Percentiles rank a stretch among this genome's conserved stretches.
These are phyloP conservation scores for Mycena olivaceomarginata DNA, from an alignment of 768 basidiomycete genomes.

Conservation along the genomic window DNA sequence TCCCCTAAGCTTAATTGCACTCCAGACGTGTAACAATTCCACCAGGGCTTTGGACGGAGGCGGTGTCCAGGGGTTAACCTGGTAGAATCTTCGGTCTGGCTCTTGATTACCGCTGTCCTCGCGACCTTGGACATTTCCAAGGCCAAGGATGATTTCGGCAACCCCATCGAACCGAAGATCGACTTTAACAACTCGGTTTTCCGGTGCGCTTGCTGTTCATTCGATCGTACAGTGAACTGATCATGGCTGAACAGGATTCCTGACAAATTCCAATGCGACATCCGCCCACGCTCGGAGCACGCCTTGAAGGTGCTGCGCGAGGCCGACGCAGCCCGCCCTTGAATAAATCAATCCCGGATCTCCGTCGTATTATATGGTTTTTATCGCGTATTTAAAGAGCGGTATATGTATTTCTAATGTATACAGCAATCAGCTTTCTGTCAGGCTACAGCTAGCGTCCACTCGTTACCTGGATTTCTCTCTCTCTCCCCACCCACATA, in stretches of 20 bases:
- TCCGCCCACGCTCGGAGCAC: constrained; percentile 70
- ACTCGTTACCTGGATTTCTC: constrained; percentile 19
- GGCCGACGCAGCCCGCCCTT: constrained; percentile 47
- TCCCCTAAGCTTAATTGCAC: neutral
- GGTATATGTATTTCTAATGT: constrained; percentile 36
- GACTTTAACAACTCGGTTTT: constrained; percentile 79
- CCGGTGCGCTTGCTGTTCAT: constrained; percentile 62
- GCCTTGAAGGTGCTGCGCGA: constrained; percentile 62
- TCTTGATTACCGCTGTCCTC: constrained; percentile 72
- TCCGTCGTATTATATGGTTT: constrained; percentile 24
- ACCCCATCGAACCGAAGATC: constrained; percentile 66
- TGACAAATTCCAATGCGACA: constrained; percentile 67
- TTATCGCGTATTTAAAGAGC: constrained; percentile 44
- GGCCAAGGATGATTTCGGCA: constrained; percentile 69
- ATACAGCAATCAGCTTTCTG: constrained; percentile 8
- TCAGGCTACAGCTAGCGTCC: constrained; percentile 35
- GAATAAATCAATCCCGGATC: neutral
- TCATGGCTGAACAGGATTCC: constrained; percentile 60
- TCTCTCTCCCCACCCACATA: neutral
- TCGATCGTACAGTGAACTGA: constrained; percentile 1
- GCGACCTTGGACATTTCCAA: constrained; percentile 75
- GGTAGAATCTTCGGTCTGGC: constrained; percentile 79
- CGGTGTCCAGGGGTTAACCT: constrained; percentile 80
- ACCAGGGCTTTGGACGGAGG: constrained; percentile 63
- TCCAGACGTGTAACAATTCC: neutral